phyloP scores from a whole-genome alignment of 768 basidiomycete genomes.

The Crucibulum laeve region DNA sequence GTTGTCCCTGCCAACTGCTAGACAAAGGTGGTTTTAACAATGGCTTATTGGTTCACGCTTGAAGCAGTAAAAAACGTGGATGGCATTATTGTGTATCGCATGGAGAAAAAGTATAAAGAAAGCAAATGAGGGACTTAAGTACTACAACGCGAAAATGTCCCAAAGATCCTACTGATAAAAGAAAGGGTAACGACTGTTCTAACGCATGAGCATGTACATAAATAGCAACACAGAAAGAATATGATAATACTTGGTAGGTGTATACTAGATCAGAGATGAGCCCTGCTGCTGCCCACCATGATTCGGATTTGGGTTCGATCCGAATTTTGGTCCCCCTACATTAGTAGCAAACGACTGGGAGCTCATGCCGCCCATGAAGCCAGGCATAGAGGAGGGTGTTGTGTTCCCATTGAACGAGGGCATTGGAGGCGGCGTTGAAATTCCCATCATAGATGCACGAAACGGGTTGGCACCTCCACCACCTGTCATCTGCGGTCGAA shows the following conservation, averaged over 20 bases:
- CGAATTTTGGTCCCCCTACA: slow-evolving; percentile 7
- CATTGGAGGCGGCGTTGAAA: no score
- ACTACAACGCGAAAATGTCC: slow-evolving; percentile 12
- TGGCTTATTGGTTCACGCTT: no score
- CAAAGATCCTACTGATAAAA: slow-evolving; percentile 12
- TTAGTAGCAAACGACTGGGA: no score
- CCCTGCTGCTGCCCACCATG: not conserved
- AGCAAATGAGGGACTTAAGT: slow-evolving; percentile 8
- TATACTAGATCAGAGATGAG: not conserved
- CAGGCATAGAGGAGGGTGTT: no score
- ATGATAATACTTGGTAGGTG: slow-evolving; percentile 2
- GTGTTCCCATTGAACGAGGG: no score
- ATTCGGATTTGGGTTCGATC: not conserved
- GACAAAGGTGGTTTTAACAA: no score
- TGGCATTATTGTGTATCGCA: slow-evolving; percentile 12
- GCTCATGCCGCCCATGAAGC: no score
- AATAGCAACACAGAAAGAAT: not conserved
- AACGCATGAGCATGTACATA: not conserved
- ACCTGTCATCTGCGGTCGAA: slow-evolving; percentile 63
- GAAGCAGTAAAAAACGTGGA: slow-evolving; percentile 1
- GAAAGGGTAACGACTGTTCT: not conserved
- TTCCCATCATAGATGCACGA: slow-evolving; percentile 49
- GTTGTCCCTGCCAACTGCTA: no score
- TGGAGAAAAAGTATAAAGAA: slow-evolving; percentile 12
- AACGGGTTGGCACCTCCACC: slow-evolving; percentile 63